Evolutionary conservation across 164 flowering plant species (phyloP), one percentile per base, ranked within the genome.

Genomic region (Vitis riparia): DNA sequence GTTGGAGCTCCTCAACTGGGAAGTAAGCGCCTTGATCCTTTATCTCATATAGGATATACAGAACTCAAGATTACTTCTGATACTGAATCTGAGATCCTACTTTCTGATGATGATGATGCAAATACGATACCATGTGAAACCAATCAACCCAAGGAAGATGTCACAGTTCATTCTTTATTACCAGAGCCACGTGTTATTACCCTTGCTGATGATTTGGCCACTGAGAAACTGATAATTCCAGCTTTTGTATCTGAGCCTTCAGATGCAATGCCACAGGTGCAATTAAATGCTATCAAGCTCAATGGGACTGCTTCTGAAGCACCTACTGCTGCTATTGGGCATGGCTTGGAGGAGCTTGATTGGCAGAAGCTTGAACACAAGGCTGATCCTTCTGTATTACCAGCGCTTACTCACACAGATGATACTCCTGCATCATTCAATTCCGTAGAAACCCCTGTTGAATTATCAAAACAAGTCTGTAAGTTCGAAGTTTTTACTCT

Each of bases 11-110:
- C 61, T 53, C 73, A 55, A 23, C 51, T 11, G 23, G 67, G 44
- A 62, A 59, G 47, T 57, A 19, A 66, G 17, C 68, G 63, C 32
- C 15, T 11, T 55, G 75, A 79, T 70, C 61, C 64, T 68, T 58
- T 73, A 51, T 67, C 81, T 67, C 80, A 77, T 75, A 70, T 81
- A n/a, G 83, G 69, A n/a, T 81, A 84, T 68, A 65, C 65, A 49
- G 83, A 84, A 68, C 80, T 84, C 17, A 76, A 78, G 73, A 58
- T 78, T 55, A 68, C 58, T 63, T 78, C 87, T 37, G 85, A 84
- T 69, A 69, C 85, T 13, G 87, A 79, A 63, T 81, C 85, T 19
- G 85, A 84, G 63, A 70, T 67, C 8, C 50, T 17, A 13, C 55
- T 68, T 17, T 75, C 77, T 47, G 84, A 79, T 49, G 74, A 74